Evolutionary conservation across 2,329 filamentous ascomycete species (phyloP).

Genomic region (Clonostachys byssicola): DNA sequence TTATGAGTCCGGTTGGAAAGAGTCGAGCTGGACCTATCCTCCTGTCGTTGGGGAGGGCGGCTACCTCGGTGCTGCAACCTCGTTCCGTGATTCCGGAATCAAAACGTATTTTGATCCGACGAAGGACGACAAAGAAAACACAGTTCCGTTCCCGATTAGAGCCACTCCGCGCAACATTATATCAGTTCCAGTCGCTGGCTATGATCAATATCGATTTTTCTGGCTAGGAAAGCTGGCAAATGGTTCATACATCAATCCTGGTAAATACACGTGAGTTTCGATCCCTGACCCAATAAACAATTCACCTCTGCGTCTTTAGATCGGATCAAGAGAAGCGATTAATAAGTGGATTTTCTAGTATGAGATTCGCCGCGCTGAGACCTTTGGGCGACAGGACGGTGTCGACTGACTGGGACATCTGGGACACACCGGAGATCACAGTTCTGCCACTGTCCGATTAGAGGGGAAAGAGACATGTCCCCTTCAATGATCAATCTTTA

Average conservation of each 20-base stretch:
- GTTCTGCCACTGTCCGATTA: too few species aligned
- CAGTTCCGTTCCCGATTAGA: slow-evolving; percentile 11
- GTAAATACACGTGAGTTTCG: slow-evolving; percentile 6
- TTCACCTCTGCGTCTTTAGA: slow-evolving; percentile 1
- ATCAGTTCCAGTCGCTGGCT: background rate
- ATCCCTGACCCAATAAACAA: slow-evolving; percentile 2
- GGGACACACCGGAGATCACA: slow-evolving; percentile 1
- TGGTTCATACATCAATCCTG: slow-evolving; percentile 1
- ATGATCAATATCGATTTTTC: slow-evolving; percentile 7
- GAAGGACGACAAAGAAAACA: slow-evolving; percentile 9
- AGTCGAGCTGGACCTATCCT: slow-evolving; percentile 24
- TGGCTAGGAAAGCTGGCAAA: slow-evolving; percentile 18
- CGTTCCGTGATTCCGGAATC: slow-evolving; percentile 1
- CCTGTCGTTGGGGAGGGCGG: slow-evolving; percentile 18
- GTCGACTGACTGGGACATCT: slow-evolving; percentile 13
- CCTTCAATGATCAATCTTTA: too few species aligned
- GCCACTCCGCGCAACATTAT: background rate
- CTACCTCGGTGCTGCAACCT: slow-evolving; percentile 1
- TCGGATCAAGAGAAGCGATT: background rate
- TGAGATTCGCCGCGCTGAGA: slow-evolving; percentile 16
- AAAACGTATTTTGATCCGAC: background rate
- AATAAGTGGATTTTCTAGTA: slow-evolving; percentile 2
- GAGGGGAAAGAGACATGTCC: too few species aligned
- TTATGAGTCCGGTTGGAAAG: slow-evolving; percentile 17
- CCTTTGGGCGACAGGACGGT: slow-evolving; percentile 13